Percentiles rank a stretch among this genome's conserved stretches.
phyloP scores from a whole-genome alignment of 2,329 filamentous ascomycete species.

The Ceratocystis huliohia region DNA sequence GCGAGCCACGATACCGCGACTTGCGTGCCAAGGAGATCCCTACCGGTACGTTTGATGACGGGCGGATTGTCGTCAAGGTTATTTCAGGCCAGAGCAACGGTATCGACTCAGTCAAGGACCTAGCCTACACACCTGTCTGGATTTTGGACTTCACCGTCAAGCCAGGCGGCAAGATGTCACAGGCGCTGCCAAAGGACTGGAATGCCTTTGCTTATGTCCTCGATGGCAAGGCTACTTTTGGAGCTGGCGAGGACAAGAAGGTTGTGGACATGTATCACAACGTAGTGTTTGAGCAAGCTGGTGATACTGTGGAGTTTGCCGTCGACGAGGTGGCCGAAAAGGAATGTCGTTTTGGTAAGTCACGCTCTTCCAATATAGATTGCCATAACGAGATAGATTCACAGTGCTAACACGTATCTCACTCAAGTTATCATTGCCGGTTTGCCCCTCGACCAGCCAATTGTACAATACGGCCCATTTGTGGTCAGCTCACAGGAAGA shows the following conservation, averaged over 20 bases:
- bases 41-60: conserved; percentile 53
- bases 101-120: conserved; percentile 73
- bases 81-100: conserved; percentile 78
- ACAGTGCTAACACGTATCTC: conserved; percentile 4
- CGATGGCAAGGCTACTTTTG: conserved; percentile 57
- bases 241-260: conserved; percentile 37
- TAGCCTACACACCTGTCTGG: conserved; percentile 97
- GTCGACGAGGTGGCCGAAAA: conserved; percentile 54
- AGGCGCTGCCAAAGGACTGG: conserved; percentile 67
- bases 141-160: conserved; percentile 69
- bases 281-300: conserved; percentile 70
- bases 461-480: conserved; percentile 77
- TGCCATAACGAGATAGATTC: no score
- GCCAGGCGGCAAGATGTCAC: conserved; percentile 65
- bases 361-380: not conserved
- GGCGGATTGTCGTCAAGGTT: conserved; percentile 69
- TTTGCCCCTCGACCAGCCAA: conserved; percentile 63
- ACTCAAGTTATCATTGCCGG: conserved; percentile 56
- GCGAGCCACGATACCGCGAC: conserved; percentile 87
- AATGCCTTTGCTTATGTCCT: conserved; percentile 83
- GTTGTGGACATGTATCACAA: conserved; percentile 65
- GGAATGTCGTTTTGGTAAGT: conserved; percentile 37
- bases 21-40: conserved; percentile 70
- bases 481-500: conserved; percentile 61
- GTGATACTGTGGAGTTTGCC: conserved; percentile 60